Evolutionary conservation across 176 grass and related monocot species (phyloP), one percentile per base, ranked within the genome.

Genomic region (Microstegium vimineum): DNA sequence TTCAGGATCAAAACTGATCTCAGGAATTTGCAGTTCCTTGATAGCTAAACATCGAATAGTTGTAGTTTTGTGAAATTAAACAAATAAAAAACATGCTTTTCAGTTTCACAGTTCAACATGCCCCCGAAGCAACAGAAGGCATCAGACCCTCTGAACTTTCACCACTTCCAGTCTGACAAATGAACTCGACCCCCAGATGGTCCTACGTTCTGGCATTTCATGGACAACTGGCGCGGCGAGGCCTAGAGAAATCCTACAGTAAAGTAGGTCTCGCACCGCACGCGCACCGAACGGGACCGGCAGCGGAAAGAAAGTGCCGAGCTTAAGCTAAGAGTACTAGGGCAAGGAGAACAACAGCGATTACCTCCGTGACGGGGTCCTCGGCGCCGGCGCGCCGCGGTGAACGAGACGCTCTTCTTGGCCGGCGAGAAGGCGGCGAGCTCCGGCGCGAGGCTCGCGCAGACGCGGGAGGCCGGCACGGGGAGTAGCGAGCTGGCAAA

Each of bases 331-430:
- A 57, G 3, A 27, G 23, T 62, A 61, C 34, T 16, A 7, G n/a
- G 43, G 15, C 15, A 35, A 36, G 18, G 6, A 5, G 26, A 38
- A 17, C n/a, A n/a, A n/a, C 54, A 26, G 30, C 15, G n/a, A 20
- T 12, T 79, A 90, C 88, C 88, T 86, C 88, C 84, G 18, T 5
- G 84, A 38, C 30, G 31, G 57, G 60, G 14, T 62, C 88, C 74
- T 26, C 60, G 79, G 46, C 79, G 60, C 60, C 12, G 74, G 8
- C 74, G 30, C 42, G 37, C 40, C 40, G 78, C 49, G 30, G 47
- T 10, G 64, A 86, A 25, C 30, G 74, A 79, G 47, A 83, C 67
- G 61, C 66, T 60, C 30, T 74, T 90, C 67, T 68, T 86, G 67
- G 33, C 67, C 79, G 47, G 67, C 45, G 37, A 43, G 45, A 73